Evolutionary conservation across 2,329 filamentous ascomycete genomes (phyloP).

Genomic region (Colletotrichum sp.): DNA sequence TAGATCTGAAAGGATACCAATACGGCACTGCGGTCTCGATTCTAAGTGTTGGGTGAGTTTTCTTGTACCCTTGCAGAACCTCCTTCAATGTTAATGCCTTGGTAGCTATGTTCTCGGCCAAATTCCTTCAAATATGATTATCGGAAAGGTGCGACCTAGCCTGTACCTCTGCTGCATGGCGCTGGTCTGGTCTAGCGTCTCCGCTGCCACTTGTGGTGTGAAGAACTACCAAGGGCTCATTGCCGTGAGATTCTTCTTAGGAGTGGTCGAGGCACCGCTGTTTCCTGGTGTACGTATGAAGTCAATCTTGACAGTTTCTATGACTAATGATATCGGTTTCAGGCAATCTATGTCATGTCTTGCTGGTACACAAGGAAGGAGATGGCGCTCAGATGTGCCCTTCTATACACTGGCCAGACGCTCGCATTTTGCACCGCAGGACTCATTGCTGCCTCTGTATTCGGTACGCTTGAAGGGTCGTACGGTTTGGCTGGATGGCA

Average conservation of each 20-base stretch:
- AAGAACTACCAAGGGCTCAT: slow-evolving; percentile 21
- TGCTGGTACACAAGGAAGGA: slow-evolving; percentile 30
- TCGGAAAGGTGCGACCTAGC: slow-evolving; percentile 19
- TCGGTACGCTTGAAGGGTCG: slow-evolving; percentile 21
- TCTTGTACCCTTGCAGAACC: fast-evolving
- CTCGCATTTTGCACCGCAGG: slow-evolving; percentile 26
- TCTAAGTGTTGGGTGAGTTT: slow-evolving; percentile 25
- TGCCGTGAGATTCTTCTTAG: slow-evolving; percentile 21
- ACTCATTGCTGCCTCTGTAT: slow-evolving; percentile 28
- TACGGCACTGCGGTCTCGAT: slow-evolving; percentile 29
- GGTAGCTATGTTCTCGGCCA: slow-evolving; percentile 19
- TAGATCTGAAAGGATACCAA: slow-evolving; percentile 25
- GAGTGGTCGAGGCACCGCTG: slow-evolving; percentile 21
- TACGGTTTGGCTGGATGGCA: slow-evolving; percentile 40
- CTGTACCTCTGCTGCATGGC: slow-evolving; percentile 23
- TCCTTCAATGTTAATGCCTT: fast-evolving
- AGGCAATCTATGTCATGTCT: slow-evolving; percentile 23
- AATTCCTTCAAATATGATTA: slow-evolving; percentile 24
- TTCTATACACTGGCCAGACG: slow-evolving; percentile 28
- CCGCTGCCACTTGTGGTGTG: slow-evolving; percentile 22
- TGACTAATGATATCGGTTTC: not conserved
- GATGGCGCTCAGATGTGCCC: slow-evolving; percentile 26
- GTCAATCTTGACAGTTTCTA: fast-evolving
- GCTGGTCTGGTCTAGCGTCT: slow-evolving; percentile 21
- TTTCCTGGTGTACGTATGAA: slow-evolving; percentile 20